phyloP scores from a whole-genome alignment of 164 flowering plant species.

The Tinospora cordifolia region DNA sequence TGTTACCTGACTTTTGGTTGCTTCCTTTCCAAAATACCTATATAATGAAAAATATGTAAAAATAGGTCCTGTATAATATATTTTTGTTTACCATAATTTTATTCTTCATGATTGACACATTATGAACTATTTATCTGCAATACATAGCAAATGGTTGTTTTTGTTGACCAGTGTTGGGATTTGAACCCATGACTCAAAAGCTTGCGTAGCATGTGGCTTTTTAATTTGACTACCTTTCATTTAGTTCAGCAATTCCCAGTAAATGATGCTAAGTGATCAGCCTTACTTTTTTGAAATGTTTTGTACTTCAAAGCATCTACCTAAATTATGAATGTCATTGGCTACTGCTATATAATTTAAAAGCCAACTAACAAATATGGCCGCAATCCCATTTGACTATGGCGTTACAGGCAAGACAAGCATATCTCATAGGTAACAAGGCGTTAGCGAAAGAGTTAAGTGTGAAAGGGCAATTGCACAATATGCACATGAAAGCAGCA shows the following conservation, averaged over 20 bases:
- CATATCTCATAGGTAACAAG: slow-evolving; percentile 81
- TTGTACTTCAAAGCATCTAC: neutral
- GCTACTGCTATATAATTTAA: neutral
- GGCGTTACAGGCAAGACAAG: slow-evolving; percentile 70
- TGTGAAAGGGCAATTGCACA: slow-evolving; percentile 77
- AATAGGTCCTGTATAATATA: no score
- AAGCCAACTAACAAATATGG: neutral
- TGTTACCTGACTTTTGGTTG: neutral
- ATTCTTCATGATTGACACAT: neutral
- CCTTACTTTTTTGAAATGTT: neutral
- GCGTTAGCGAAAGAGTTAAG: slow-evolving; percentile 92
- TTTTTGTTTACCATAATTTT: neutral
- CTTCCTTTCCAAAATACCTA: neutral
- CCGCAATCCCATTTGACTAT: neutral
- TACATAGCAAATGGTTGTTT: no score
- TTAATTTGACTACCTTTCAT: neutral
- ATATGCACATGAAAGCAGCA: slow-evolving; percentile 92
- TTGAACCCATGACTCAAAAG: neutral
- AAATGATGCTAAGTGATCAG: neutral
- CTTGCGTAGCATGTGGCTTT: neutral
- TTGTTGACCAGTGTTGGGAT: neutral
- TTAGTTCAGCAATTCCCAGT: neutral
- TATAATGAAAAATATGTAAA: no score
- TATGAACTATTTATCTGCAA: neutral
- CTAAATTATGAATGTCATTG: neutral